Percentiles rank a stretch among this genome's conserved stretches.
phyloP scores from a whole-genome alignment of 768 basidiomycete species.

The Fistulinella prunicolor region DNA sequence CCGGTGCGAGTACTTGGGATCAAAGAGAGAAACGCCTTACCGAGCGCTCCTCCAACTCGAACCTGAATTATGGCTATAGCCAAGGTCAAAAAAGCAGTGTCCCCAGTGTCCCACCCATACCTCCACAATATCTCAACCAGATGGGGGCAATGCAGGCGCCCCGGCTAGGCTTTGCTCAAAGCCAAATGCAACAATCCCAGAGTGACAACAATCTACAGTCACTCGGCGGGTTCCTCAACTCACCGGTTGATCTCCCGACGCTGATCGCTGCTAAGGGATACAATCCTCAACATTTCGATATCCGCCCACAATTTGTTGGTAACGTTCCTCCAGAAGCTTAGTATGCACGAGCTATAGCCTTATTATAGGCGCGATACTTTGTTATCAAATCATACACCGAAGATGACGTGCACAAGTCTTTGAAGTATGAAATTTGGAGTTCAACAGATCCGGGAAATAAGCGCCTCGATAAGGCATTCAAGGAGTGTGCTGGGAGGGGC shows the following conservation, averaged over 20 bases:
- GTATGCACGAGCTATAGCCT: slow-evolving; percentile 2
- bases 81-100: slow-evolving; percentile 38
- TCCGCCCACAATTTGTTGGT: slow-evolving; percentile 72
- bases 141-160: slow-evolving; percentile 35
- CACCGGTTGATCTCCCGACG: slow-evolving; percentile 83
- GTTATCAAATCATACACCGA: slow-evolving; percentile 99
- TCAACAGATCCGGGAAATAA: slow-evolving; percentile 98
- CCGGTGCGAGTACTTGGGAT: slow-evolving; percentile 54
- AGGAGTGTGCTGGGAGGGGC: slow-evolving; percentile 86
- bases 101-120: slow-evolving; percentile 71
- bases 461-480: slow-evolving; percentile 94
- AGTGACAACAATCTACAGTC: slow-evolving; percentile 35
- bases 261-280: slow-evolving; percentile 87
- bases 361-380: slow-evolving; percentile 78
- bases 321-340: neutral
- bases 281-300: slow-evolving; percentile 84
- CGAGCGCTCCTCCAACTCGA: slow-evolving; percentile 65
- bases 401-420: slow-evolving; percentile 97
- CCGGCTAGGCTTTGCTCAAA: slow-evolving; percentile 38
- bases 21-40: slow-evolving; percentile 58
- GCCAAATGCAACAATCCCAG: slow-evolving; percentile 27
- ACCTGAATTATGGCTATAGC: slow-evolving; percentile 60
- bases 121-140: slow-evolving; percentile 69
- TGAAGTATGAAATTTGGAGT: slow-evolving; percentile 98
- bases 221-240: slow-evolving; percentile 47